These are phyloP conservation scores for Anacardium occidentale DNA, from an alignment of 345 rosid species.

Conservation along the genomic window DNA sequence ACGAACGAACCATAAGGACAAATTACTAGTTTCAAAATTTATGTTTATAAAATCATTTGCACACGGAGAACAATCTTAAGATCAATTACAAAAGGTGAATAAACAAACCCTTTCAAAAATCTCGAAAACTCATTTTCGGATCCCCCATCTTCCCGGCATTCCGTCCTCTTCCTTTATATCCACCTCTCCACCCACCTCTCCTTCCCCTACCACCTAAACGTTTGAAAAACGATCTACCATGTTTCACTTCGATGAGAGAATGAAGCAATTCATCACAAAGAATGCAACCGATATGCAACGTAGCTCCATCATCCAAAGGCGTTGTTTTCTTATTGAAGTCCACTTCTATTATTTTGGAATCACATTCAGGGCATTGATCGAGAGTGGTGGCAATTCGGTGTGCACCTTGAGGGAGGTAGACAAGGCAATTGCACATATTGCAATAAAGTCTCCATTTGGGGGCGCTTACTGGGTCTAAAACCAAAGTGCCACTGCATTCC, in stretches of 20 bases:
- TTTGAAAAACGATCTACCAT: slow-evolving; percentile 67
- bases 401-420: slow-evolving; percentile 89
- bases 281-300: slow-evolving; percentile 78
- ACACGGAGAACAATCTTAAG: too few species aligned
- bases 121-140: slow-evolving; percentile 64
- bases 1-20: too few species aligned
- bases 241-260: slow-evolving; percentile 85
- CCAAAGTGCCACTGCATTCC: slow-evolving; percentile 84
- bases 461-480: slow-evolving; percentile 80
- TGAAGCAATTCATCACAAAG: slow-evolving; percentile 89
- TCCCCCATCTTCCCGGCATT: slow-evolving; percentile 39
- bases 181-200: slow-evolving; percentile 67
- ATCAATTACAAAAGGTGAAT: too few species aligned
- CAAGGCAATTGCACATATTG: slow-evolving; percentile 90
- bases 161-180: slow-evolving; percentile 49
- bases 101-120: slow-evolving; percentile 29
- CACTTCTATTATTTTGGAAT: slow-evolving; percentile 75
- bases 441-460: slow-evolving; percentile 96
- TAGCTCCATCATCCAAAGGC: slow-evolving; percentile 79
- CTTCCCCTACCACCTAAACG: slow-evolving; percentile 50
- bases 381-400: slow-evolving; percentile 71
- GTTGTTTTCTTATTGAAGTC: slow-evolving; percentile 91
- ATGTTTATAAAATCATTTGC: too few species aligned
- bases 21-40: too few species aligned
- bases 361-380: slow-evolving; percentile 71